A percentile compares a stretch with the other conserved stretches of the same genome.
These are phyloP conservation scores for Tetradesmus lagerheimii DNA, from an alignment of 139 green algal species.

Conservation along the genomic window DNA sequence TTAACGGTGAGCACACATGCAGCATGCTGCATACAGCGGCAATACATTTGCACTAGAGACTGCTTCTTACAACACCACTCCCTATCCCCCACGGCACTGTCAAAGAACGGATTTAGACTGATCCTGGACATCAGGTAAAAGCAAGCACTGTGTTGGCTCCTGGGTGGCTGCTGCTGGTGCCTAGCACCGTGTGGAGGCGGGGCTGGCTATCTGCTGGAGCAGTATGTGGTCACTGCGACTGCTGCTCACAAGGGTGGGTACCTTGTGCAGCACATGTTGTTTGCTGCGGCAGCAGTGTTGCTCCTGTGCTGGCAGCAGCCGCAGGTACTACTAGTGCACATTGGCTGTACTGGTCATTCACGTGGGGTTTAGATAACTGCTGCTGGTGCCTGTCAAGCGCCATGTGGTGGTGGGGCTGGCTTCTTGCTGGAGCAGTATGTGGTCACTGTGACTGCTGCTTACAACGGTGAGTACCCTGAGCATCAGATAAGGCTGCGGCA, in stretches of 20 bases:
- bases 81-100: neutral
- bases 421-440: neutral
- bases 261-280: neutral
- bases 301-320: too few species aligned
- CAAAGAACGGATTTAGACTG: too few species aligned
- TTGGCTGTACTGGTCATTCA: too few species aligned
- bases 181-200: neutral
- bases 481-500: neutral
- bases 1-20: too few species aligned
- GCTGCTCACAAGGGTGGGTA: neutral
- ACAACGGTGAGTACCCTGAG: neutral
- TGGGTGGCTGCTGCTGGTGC: neutral
- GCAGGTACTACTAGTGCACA: too few species aligned
- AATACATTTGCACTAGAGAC: too few species aligned
- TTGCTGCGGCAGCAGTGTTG: neutral
- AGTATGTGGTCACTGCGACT: neutral
- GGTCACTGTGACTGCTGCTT: neutral
- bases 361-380: too few species aligned
- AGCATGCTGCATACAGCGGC: too few species aligned
- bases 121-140: too few species aligned
- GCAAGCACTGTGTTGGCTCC: neutral
- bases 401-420: neutral
- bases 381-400: neutral
- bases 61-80: too few species aligned
- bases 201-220: neutral